Evolutionary conservation across 1,284 basidiomycete species (phyloP), one percentile per base, ranked within the genome.

Genomic region (Rhodotorula sp.): DNA sequence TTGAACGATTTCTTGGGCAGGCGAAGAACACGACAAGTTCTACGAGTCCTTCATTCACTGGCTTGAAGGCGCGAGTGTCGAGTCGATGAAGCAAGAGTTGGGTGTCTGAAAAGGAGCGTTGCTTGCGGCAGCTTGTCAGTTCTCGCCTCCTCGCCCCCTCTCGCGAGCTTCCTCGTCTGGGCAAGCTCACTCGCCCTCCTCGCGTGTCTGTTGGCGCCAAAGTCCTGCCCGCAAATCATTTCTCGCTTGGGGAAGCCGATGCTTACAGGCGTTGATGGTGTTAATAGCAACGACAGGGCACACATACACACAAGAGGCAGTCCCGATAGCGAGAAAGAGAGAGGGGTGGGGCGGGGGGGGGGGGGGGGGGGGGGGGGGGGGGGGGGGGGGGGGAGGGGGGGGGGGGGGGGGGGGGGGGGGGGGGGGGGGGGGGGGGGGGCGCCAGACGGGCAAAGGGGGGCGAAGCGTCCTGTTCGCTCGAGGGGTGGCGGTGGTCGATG

Each of bases 11-110:
- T 6, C 48, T 4, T 15, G 13, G 39, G 27, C 74, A 67, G 65
- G 77, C 10, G 32, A 62, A 36, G 76, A 68, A 32, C 76, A 77
- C 51, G 77, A 77, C 58, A 32, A 67, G 2, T 74, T 78, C 32
- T 78, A 77, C 57, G 24, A 51, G 32, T 29, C 51, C 11, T 77
- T 75, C 61, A 72, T 76, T 19, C 59, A 67, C 19, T 78, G 77
- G 77, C 60, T 78, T 4, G 63, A 77, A 44, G 77, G 77, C 5
- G 67, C 58, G 15, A 48, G 51, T 9, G 44, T 78, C 36, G 76
- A 78, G 30, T 51, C 72, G 29, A 76, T 77, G 76, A 77, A 77
- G 60, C 27, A 65, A 10, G 60, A 63, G 34, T 62, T 77, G 13
- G 76, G 76, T 8, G 76, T 76, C 20, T 77, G 39, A 44, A 2